These are phyloP conservation scores for Theobroma cacao DNA, from an alignment of 345 rosid genomes.

Conservation along the genomic window DNA sequence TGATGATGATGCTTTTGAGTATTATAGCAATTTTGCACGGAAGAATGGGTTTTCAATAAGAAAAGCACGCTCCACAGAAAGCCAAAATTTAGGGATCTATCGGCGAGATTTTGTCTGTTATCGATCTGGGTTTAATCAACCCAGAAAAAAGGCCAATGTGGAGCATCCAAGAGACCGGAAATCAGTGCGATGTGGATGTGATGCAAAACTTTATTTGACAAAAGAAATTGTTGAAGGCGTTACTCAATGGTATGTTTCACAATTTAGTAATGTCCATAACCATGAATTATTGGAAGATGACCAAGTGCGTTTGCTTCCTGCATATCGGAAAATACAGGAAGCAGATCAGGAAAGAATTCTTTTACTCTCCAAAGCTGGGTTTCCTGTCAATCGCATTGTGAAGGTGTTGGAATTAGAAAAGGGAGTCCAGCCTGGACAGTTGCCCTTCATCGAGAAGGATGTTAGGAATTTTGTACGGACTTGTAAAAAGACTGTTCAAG, in stretches of 20 bases:
- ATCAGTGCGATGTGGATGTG: conserved; percentile 93
- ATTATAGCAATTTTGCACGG: conserved; percentile 79
- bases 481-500: conserved; percentile 81
- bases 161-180: conserved; percentile 94
- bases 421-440: conserved; percentile 79
- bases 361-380: conserved; percentile 88
- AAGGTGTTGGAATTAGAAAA: conserved; percentile 85
- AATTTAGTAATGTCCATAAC: conserved; percentile 93
- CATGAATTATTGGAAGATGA: conserved; percentile 93
- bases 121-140: conserved; percentile 92
- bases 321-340: conserved; percentile 86
- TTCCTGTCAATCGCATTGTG: conserved; percentile 83
- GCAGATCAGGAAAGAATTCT: conserved; percentile 88
- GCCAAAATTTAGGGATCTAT: conserved; percentile 83
- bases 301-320: conserved; percentile 89
- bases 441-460: conserved; percentile 91
- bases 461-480: conserved; percentile 88
- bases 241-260: conserved; percentile 82
- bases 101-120: conserved; percentile 93
- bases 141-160: conserved; percentile 82
- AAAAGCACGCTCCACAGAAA: conserved; percentile 87
- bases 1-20: conserved; percentile 83
- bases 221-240: conserved; percentile 67
- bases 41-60: conserved; percentile 87
- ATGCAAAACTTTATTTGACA: conserved; percentile 79